Percentiles rank a stretch among this genome's conserved stretches.
Conservation (phyloP, 169 alveolate species). For the Plasmodium vivax region DNA sequence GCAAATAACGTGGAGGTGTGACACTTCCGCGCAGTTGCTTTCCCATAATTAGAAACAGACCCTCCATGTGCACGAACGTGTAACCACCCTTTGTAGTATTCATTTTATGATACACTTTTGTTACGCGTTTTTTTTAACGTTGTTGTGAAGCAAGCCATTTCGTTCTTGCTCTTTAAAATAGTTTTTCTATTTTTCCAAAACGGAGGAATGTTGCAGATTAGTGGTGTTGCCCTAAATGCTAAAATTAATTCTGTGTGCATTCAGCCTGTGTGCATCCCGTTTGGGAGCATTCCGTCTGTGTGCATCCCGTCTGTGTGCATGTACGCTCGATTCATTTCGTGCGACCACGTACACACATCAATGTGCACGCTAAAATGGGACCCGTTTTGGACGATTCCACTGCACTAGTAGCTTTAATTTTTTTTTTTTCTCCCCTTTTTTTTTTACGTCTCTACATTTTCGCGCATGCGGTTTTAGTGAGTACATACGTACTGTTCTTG, state of each 20-base stretch:
- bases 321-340: neutral
- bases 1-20: neutral
- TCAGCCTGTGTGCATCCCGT: too few relatives aligned
- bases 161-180: neutral
- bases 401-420: conserved; percentile 1
- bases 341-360: neutral
- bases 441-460: neutral
- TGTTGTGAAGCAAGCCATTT: neutral
- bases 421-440: neutral
- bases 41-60: neutral
- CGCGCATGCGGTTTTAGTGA: neutral
- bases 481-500: too few relatives aligned
- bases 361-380: neutral
- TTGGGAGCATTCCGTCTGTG: too few relatives aligned
- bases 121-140: neutral
- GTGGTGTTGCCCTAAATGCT: neutral
- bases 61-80: neutral
- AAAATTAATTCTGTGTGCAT: neutral
- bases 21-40: neutral
- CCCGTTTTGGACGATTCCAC: neutral
- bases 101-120: neutral
- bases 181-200: neutral
- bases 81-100: neutral
- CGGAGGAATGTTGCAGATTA: neutral
- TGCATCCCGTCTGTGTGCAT: neutral